Evolutionary conservation across 2,329 filamentous ascomycete species (phyloP).

Genomic region (Hymenoscyphus fraxineus): DNA sequence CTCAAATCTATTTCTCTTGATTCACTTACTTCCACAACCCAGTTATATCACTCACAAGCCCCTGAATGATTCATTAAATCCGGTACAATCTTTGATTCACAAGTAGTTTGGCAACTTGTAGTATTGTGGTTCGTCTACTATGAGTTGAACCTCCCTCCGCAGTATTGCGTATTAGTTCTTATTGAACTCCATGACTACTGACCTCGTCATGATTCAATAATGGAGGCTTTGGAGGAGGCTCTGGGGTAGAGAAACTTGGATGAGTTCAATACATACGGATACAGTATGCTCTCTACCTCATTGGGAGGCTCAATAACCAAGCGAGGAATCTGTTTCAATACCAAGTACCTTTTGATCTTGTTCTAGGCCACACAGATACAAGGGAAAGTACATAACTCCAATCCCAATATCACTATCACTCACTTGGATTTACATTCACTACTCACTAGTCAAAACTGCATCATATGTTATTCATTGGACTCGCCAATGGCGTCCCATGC

Average conservation of each 20-base stretch:
- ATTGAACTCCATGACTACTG: not conserved
- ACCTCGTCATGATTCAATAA: not conserved
- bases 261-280: not conserved
- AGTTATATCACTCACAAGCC: too few relatives aligned
- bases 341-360: not conserved
- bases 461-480: not conserved
- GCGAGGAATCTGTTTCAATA: not conserved
- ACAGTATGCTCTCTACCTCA: not conserved
- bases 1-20: too few relatives aligned
- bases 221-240: not conserved
- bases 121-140: not conserved
- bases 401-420: not conserved
- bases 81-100: too few relatives aligned
- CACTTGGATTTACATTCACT: not conserved
- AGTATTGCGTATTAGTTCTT: not conserved
- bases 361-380: not conserved
- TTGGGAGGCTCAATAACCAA: not conserved
- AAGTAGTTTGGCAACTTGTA: too few relatives aligned
- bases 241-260: not conserved
- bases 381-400: not conserved
- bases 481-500: not conserved
- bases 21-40: too few relatives aligned
- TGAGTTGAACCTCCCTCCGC: not conserved
- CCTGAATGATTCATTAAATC: too few relatives aligned
- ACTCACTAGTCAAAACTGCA: not conserved